A percentile compares a stretch with the other conserved stretches of the same genome.
phyloP scores from a whole-genome alignment of 305 asterid species.

The Fraxinus latifolia region DNA sequence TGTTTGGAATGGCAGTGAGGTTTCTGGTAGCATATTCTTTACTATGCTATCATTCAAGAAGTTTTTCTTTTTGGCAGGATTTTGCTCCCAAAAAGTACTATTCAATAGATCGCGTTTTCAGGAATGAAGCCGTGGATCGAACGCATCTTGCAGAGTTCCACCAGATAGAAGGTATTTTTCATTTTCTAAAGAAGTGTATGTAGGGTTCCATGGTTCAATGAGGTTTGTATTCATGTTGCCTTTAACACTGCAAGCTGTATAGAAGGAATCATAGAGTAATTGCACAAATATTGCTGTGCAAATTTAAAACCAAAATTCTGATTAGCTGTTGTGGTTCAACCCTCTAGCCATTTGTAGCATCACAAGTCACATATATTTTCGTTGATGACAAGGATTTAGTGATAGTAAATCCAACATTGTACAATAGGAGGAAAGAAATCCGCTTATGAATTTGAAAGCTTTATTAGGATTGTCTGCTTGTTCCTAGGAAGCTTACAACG shows the following conservation, averaged over 20 bases:
- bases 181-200: constrained; percentile 6
- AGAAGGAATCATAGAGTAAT: neutral
- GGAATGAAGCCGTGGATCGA: constrained; percentile 97
- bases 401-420: neutral
- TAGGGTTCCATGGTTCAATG: neutral
- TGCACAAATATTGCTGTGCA: neutral
- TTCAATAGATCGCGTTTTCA: constrained; percentile 92
- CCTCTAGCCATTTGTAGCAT: neutral
- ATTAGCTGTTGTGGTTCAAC: neutral
- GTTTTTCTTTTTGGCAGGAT: constrained; percentile 39
- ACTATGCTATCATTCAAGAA: constrained; percentile 7
- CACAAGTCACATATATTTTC: neutral
- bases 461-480: neutral
- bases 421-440: neutral
- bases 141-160: constrained; percentile 99
- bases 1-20: neutral
- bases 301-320: neutral
- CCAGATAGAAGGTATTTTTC: constrained; percentile 77
- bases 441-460: neutral
- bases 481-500: neutral
- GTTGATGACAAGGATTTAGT: neutral
- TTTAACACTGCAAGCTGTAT: constrained; percentile 2
- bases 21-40: neutral
- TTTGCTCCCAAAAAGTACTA: constrained; percentile 81
- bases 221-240: constrained; percentile 9